These are phyloP conservation scores for Candida sp. DNA, from an alignment of 1,139 yeast genomes.

Conservation along the genomic window DNA sequence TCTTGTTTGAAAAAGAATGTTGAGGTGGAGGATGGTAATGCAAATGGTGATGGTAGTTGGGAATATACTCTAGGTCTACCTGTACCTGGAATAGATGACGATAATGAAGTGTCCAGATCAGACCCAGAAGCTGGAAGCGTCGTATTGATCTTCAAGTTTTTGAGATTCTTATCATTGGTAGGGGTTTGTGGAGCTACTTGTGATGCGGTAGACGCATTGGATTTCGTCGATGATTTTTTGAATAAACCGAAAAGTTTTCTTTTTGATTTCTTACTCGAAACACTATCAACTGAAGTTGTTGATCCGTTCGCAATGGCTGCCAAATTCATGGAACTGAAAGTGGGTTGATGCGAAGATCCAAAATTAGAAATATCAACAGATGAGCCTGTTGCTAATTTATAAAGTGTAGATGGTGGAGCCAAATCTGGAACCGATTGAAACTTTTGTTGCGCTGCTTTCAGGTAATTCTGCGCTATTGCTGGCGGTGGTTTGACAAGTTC, in stretches of 20 bases:
- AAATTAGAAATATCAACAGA: slow-evolving; percentile 39
- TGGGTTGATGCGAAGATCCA: slow-evolving; percentile 41
- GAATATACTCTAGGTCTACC: slow-evolving; percentile 9
- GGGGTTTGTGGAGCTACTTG: background rate
- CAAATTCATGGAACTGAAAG: slow-evolving; percentile 16
- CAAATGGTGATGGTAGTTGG: slow-evolving; percentile 39
- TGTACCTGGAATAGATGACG: slow-evolving; percentile 11
- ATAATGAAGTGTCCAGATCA: slow-evolving; percentile 6
- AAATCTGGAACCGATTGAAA: slow-evolving; percentile 26
- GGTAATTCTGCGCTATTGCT: background rate
- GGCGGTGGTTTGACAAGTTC: background rate
- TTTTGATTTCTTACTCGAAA: slow-evolving; percentile 9
- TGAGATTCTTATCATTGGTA: slow-evolving; percentile 1
- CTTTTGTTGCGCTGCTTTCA: slow-evolving; percentile 5
- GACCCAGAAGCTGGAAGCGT: background rate
- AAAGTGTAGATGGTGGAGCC: slow-evolving; percentile 12
- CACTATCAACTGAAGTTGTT: slow-evolving; percentile 5
- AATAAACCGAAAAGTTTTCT: slow-evolving; percentile 16
- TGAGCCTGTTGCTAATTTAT: slow-evolving; percentile 34
- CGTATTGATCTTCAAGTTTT: slow-evolving; percentile 10
- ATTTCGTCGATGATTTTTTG: slow-evolving; percentile 11
- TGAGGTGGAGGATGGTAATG: slow-evolving; percentile 45
- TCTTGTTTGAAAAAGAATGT: slow-evolving; percentile 38
- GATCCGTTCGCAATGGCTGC: slow-evolving; percentile 5
- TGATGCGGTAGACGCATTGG: slow-evolving; percentile 7